These are phyloP conservation scores for Saccharomyces hybrid DNA, from an alignment of 1,139 yeast genomes.

Conservation along the genomic window DNA sequence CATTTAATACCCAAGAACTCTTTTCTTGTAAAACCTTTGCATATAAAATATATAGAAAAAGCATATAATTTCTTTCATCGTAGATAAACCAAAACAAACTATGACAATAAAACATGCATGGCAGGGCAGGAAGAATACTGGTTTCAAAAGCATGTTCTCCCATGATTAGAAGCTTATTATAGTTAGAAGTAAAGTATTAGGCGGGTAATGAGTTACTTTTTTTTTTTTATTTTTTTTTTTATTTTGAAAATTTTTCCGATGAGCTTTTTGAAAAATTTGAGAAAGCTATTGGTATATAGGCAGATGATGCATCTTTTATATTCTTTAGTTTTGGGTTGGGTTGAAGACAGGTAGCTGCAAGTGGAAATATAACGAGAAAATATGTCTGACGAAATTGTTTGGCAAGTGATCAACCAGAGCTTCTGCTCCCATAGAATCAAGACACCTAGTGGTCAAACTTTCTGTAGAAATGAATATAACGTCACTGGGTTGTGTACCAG, in stretches of 20 bases:
- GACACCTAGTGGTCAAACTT: conserved; percentile 71
- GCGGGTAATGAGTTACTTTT: background rate
- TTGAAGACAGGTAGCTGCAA: too few species aligned
- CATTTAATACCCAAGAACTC: background rate
- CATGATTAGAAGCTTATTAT: background rate
- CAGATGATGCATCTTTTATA: background rate
- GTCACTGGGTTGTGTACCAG: conserved; percentile 88
- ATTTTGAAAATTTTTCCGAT: conserved; percentile 5
- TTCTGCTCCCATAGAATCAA: conserved; percentile 84
- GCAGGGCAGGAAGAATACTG: too few species aligned
- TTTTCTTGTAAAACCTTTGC: background rate
- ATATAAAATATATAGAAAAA: background rate
- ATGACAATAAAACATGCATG: background rate
- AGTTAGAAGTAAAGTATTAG: background rate
- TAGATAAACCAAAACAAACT: background rate
- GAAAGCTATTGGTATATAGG: background rate
- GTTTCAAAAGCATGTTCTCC: background rate
- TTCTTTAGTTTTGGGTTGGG: background rate
- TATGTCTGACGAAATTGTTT: conserved; percentile 55
- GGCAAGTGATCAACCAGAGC: conserved; percentile 87
- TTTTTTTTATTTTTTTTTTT: background rate
- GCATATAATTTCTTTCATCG: background rate
- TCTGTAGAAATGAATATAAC: conserved; percentile 83
- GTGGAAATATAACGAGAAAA: background rate
- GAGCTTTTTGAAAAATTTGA: conserved; percentile 1